Conservation (phyloP, 2,329 filamentous ascomycete species). For the Mariannaea sp. region DNA sequence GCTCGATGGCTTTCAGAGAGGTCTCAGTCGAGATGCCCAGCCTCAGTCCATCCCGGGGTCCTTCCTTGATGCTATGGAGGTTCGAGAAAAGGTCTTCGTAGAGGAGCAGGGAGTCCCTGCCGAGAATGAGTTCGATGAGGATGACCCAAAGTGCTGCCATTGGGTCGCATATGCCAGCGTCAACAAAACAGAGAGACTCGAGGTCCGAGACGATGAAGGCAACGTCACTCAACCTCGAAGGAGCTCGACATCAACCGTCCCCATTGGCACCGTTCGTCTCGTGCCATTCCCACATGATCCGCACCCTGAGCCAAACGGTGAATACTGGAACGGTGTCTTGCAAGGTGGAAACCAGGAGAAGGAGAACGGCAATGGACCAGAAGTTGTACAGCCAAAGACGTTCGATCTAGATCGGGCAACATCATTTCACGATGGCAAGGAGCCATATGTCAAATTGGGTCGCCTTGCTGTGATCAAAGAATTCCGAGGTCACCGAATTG, state of each 20-base stretch:
- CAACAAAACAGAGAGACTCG: slow-evolving; percentile 50
- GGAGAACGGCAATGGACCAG: slow-evolving; percentile 1
- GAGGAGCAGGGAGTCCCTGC: slow-evolving; percentile 61
- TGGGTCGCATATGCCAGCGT: slow-evolving; percentile 83
- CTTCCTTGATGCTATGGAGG: slow-evolving; percentile 68
- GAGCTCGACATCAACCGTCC: slow-evolving; percentile 54
- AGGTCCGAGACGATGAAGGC: slow-evolving; percentile 51
- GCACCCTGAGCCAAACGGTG: slow-evolving; percentile 60
- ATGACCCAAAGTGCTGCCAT: slow-evolving; percentile 80
- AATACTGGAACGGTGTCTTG: slow-evolving; percentile 53
- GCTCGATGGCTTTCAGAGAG: slow-evolving; percentile 54
- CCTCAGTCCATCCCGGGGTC: slow-evolving; percentile 52
- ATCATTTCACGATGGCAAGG: slow-evolving; percentile 61
- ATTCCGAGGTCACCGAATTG: slow-evolving; percentile 69
- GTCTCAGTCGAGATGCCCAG: slow-evolving; percentile 50
- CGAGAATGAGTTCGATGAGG: slow-evolving; percentile 77
- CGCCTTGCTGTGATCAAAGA: slow-evolving; percentile 71
- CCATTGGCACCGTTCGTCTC: slow-evolving; percentile 75
- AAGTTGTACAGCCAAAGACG: slow-evolving; percentile 18
- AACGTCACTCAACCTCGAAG: slow-evolving; percentile 48
- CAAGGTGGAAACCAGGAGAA: slow-evolving; percentile 30
- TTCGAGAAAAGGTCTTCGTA: slow-evolving; percentile 66
- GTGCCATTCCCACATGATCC: slow-evolving; percentile 79
- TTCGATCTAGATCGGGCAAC: slow-evolving; percentile 50
- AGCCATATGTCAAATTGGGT: slow-evolving; percentile 83